These are phyloP conservation scores for Leucoagaricus sp. DNA, from an alignment of 1,284 basidiomycete genomes.

Conservation along the genomic window DNA sequence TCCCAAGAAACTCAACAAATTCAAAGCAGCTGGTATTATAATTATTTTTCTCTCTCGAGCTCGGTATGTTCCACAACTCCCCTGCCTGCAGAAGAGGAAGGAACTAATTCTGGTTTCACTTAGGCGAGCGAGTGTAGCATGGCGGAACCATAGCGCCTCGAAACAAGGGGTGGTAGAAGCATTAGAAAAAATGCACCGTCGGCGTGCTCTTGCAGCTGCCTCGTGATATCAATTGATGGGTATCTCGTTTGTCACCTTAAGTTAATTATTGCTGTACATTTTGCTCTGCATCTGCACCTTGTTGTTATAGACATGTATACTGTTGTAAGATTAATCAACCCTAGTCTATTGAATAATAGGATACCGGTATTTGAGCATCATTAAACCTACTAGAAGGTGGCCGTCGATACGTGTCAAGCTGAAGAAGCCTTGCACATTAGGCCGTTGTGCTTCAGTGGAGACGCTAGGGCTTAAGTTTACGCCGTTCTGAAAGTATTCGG, in stretches of 20 bases:
- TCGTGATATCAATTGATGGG: conserved; percentile 19
- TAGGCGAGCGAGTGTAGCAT: conserved; percentile 59
- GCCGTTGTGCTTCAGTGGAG: background rate
- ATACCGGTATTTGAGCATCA: background rate
- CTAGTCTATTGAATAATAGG: background rate
- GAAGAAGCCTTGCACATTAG: background rate
- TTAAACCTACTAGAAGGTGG: too few species aligned
- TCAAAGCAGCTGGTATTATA: conserved; percentile 62
- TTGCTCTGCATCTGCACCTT: conserved; percentile 11
- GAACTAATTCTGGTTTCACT: background rate
- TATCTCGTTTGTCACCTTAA: conserved; percentile 13
- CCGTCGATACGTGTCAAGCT: too few species aligned
- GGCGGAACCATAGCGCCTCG: conserved; percentile 60
- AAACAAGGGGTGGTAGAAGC: conserved; percentile 66
- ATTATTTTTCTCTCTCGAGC: conserved; percentile 69
- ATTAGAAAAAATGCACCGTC: conserved; percentile 66
- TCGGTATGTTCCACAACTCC: conserved; percentile 54
- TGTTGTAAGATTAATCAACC: conserved; percentile 14
- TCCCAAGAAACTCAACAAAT: conserved; percentile 41
- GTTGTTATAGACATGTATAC: conserved; percentile 8
- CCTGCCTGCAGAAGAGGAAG: background rate
- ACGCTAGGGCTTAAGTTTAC: conserved; percentile 27
- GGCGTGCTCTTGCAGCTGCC: conserved; percentile 35
- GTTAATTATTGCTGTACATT: conserved; percentile 22
- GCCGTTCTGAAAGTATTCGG: conserved; percentile 49